These are phyloP conservation scores for Ophiostoma pallidulum DNA, from an alignment of 2,329 filamentous ascomycete genomes.

Conservation along the genomic window DNA sequence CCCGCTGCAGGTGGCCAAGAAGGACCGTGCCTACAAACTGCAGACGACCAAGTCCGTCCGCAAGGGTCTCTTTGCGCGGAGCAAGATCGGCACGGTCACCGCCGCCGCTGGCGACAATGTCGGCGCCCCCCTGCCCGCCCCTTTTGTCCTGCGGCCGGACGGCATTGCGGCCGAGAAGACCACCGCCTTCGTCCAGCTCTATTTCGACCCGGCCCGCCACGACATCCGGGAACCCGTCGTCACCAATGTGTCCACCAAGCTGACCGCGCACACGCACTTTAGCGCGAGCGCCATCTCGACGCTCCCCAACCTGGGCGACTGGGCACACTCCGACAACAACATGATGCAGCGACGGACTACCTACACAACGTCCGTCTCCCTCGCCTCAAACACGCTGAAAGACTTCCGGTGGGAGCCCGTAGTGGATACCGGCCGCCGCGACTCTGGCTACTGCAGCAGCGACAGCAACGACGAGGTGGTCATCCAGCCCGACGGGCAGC, in stretches of 20 bases:
- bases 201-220: constrained; percentile 36
- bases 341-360: constrained; percentile 32
- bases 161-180: constrained; percentile 34
- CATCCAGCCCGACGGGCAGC: background rate
- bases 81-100: constrained; percentile 41
- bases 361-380: constrained; percentile 36
- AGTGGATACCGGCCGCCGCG: constrained; percentile 29
- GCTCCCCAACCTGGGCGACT: constrained; percentile 43
- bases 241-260: constrained; percentile 39
- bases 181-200: constrained; percentile 34
- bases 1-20: constrained; percentile 38
- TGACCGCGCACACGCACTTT: constrained; percentile 44
- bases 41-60: constrained; percentile 43
- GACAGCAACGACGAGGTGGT: constrained; percentile 2
- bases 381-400: constrained; percentile 29
- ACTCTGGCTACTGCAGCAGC: constrained; percentile 44
- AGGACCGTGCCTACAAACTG: constrained; percentile 41
- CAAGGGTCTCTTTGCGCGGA: constrained; percentile 39
- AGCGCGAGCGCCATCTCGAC: constrained; percentile 34
- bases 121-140: constrained; percentile 36
- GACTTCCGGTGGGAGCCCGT: constrained; percentile 33
- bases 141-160: constrained; percentile 42
- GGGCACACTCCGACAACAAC: constrained; percentile 24
- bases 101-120: constrained; percentile 25
- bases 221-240: constrained; percentile 39